Conservation (phyloP, 768 basidiomycete genomes). For the Boletus barrowsii region DNA sequence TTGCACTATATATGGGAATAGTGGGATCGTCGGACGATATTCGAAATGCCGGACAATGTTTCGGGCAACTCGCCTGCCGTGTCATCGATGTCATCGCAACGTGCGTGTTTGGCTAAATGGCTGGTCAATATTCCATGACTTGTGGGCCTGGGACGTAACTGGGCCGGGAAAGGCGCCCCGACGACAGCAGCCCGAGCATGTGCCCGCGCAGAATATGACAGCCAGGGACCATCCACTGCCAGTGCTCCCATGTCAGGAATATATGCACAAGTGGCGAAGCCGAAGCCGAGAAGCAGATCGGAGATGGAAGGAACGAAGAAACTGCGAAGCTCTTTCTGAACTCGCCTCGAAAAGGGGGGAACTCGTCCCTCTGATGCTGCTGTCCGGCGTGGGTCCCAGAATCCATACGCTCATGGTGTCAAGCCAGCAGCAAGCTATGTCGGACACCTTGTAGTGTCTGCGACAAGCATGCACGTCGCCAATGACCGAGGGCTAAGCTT, state of each 20-base stretch:
- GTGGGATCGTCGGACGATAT: slow-evolving; percentile 16
- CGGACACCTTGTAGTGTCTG: background rate
- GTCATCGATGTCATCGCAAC: slow-evolving; percentile 6
- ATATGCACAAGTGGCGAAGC: slow-evolving; percentile 5
- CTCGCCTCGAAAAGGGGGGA: slow-evolving; percentile 10
- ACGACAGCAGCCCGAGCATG: no score
- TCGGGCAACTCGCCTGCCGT: slow-evolving; percentile 7
- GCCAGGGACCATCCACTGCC: slow-evolving; percentile 6
- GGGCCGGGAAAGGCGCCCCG: background rate
- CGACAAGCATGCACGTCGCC: background rate
- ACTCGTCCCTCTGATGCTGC: slow-evolving; percentile 6
- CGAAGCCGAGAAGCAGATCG: slow-evolving; percentile 25
- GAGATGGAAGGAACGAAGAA: slow-evolving; percentile 19
- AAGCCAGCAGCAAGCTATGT: background rate
- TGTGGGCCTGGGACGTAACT: slow-evolving; percentile 9
- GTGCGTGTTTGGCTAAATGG: slow-evolving; percentile 1
- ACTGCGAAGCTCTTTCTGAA: slow-evolving; percentile 12
- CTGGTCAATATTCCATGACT: slow-evolving; percentile 3
- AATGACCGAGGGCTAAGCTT: background rate
- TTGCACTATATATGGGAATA: background rate
- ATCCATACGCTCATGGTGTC: background rate
- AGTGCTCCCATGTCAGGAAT: slow-evolving; percentile 14
- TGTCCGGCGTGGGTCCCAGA: background rate
- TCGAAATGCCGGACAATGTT: slow-evolving; percentile 5
- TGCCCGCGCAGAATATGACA: background rate